A percentile compares a stretch with the other conserved stretches of the same genome.
These are phyloP conservation scores for Elongisporangium anandrum DNA, from an alignment of 352 stramenopile genomes.

Conservation along the genomic window DNA sequence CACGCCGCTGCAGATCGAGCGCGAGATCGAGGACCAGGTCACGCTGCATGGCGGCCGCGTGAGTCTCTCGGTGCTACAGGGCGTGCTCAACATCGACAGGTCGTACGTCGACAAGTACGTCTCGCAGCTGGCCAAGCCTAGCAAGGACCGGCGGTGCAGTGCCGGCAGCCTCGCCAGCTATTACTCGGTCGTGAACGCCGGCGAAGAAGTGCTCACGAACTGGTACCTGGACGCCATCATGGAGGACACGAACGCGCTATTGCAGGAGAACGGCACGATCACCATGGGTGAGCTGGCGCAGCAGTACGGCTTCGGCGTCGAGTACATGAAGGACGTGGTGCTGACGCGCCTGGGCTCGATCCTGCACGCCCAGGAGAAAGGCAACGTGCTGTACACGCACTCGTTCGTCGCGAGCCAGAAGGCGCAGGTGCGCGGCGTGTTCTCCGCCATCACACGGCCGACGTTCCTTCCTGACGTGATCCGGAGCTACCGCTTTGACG, in stretches of 20 bases:
- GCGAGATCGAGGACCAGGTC: conserved; percentile 73
- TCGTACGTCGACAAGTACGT: conserved; percentile 63
- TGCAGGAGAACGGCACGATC: conserved; percentile 68
- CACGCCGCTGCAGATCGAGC: conserved; percentile 64
- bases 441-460: conserved; percentile 55
- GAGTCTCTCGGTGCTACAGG: conserved; percentile 61
- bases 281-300: conserved; percentile 70
- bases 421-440: conserved; percentile 60
- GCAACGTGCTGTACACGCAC: conserved; percentile 76
- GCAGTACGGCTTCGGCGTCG: conserved; percentile 78
- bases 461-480: conserved; percentile 71
- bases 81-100: conserved; percentile 68
- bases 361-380: conserved; percentile 52
- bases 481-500: conserved; percentile 50
- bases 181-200: conserved; percentile 65
- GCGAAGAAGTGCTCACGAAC: conserved; percentile 75
- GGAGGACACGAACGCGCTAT: conserved; percentile 68
- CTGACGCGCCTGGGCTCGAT: conserved; percentile 49
- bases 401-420: conserved; percentile 65
- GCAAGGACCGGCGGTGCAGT: conserved; percentile 11
- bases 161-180: conserved; percentile 22
- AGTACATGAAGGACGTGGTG: conserved; percentile 81
- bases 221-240: conserved; percentile 85
- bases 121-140: conserved; percentile 28
- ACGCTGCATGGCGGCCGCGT: conserved; percentile 58